Evolutionary conservation across 441 rosid genomes (phyloP).

Genomic region (Bocquillonia castaneifolia): DNA sequence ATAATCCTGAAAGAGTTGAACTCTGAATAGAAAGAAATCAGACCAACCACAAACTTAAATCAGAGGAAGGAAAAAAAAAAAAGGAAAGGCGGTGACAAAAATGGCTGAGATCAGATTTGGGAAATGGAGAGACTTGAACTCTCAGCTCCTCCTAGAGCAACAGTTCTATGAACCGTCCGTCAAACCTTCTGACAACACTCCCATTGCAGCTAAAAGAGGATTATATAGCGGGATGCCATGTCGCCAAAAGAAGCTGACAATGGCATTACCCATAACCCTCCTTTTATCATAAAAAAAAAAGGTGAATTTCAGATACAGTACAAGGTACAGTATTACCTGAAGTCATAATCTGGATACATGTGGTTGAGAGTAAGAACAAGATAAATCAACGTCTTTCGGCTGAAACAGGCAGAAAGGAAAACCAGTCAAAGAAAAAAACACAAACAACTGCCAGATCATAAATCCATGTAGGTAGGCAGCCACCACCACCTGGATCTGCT

Average conservation of each 20-base stretch:
- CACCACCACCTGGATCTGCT: conserved; percentile 79
- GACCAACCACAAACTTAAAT: neutral
- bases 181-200: conserved; percentile 99
- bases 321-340: conserved; percentile 64
- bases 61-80: neutral
- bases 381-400: conserved; percentile 94
- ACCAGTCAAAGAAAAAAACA: conserved; percentile 25
- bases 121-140: conserved; percentile 99
- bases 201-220: conserved; percentile 57
- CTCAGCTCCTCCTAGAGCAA: conserved; percentile 84
- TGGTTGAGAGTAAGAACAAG: conserved; percentile 85
- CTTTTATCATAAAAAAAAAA: conserved; percentile 19
- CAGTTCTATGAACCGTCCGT: conserved; percentile 83
- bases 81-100: conserved; percentile 3
- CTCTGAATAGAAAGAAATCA: neutral
- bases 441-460: conserved; percentile 1
- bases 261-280: conserved; percentile 99
- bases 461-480: conserved; percentile 15
- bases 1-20: conserved; percentile 9
- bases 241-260: conserved; percentile 89
- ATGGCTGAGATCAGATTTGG: conserved; percentile 37
- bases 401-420: conserved; percentile 39
- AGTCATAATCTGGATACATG: conserved; percentile 92
- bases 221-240: conserved; percentile 80
- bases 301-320: neutral